Conservation (phyloP, 495 filamentous ascomycete species). For the Trichoderma gamsii region DNA sequence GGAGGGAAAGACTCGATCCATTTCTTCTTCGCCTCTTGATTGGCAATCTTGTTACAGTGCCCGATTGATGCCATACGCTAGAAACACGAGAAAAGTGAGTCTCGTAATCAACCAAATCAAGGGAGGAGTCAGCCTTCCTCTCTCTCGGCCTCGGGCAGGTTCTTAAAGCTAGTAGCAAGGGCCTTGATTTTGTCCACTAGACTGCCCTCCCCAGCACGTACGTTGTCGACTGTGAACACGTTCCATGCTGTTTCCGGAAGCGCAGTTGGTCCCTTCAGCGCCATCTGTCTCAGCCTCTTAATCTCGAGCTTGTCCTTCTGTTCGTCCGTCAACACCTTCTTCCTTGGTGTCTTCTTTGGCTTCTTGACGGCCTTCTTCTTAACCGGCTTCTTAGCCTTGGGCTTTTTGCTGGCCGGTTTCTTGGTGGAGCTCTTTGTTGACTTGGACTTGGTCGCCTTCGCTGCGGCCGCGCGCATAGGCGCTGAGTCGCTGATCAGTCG, state of each 20-base stretch:
- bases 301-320: conserved; percentile 21
- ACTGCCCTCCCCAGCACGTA: background rate
- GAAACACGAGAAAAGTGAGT: background rate
- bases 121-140: conserved; percentile 27
- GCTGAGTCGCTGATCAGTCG: conserved; percentile 18
- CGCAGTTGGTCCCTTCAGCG: conserved; percentile 23
- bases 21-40: conserved; percentile 39
- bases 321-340: conserved; percentile 23
- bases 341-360: conserved; percentile 18
- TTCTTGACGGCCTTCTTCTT: conserved; percentile 26
- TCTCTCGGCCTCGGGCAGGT: conserved; percentile 24
- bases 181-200: conserved; percentile 5
- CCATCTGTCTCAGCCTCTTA: conserved; percentile 23
- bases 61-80: conserved; percentile 30
- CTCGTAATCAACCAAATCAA: background rate
- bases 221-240: conserved; percentile 21
- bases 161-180: conserved; percentile 23
- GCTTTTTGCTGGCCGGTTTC: conserved; percentile 19
- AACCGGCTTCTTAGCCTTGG: conserved; percentile 21
- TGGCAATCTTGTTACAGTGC: conserved; percentile 40
- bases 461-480: conserved; percentile 17
- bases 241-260: conserved; percentile 21
- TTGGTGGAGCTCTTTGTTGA: conserved; percentile 15
- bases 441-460: conserved; percentile 19
- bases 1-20: conserved; percentile 58